phyloP scores from a whole-genome alignment of 2,329 filamentous ascomycete species.

The Penicillium sp. region DNA sequence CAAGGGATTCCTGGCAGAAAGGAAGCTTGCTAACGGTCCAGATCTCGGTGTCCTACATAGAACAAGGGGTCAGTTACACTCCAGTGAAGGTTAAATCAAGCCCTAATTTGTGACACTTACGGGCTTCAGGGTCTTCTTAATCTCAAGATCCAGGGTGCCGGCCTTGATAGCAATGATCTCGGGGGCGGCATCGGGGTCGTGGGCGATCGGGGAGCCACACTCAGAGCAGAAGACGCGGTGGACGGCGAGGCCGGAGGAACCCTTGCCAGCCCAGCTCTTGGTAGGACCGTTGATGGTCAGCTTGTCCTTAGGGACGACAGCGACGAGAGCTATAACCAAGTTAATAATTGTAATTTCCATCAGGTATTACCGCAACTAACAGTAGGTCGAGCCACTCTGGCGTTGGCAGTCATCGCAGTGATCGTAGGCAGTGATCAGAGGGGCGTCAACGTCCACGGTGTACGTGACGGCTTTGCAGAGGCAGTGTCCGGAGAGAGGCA shows the following conservation, averaged over 20 bases:
- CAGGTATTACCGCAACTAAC: slow-evolving; percentile 15
- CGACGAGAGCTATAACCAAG: slow-evolving; percentile 55
- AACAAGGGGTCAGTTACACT: not conserved
- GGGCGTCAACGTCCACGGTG: slow-evolving; percentile 50
- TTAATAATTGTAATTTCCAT: not conserved
- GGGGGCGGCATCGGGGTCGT: slow-evolving; percentile 68
- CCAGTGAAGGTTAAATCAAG: not conserved
- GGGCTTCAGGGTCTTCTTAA: slow-evolving; percentile 68
- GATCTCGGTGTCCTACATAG: slow-evolving; percentile 58
- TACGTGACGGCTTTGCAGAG: slow-evolving; percentile 72
- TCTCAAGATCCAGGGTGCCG: slow-evolving; percentile 60
- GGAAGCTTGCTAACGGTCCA: slow-evolving; percentile 68
- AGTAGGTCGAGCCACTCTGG: slow-evolving; percentile 67
- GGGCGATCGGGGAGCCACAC: slow-evolving; percentile 67
- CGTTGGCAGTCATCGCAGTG: slow-evolving; percentile 73
- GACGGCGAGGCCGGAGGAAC: slow-evolving; percentile 60
- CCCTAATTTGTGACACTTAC: slow-evolving; percentile 18
- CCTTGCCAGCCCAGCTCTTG: slow-evolving; percentile 63
- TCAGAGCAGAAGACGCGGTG: slow-evolving; percentile 69
- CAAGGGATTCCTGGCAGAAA: slow-evolving; percentile 65
- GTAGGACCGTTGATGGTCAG: slow-evolving; percentile 61
- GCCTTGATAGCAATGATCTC: slow-evolving; percentile 69
- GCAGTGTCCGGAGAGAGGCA: slow-evolving; percentile 68
- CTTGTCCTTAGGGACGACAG: slow-evolving; percentile 65
- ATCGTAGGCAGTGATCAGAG: slow-evolving; percentile 58